Evolutionary conservation across 176 grass and related monocot species (phyloP), one percentile per base, ranked within the genome.

Genomic region (Tuctoria greenei): DNA sequence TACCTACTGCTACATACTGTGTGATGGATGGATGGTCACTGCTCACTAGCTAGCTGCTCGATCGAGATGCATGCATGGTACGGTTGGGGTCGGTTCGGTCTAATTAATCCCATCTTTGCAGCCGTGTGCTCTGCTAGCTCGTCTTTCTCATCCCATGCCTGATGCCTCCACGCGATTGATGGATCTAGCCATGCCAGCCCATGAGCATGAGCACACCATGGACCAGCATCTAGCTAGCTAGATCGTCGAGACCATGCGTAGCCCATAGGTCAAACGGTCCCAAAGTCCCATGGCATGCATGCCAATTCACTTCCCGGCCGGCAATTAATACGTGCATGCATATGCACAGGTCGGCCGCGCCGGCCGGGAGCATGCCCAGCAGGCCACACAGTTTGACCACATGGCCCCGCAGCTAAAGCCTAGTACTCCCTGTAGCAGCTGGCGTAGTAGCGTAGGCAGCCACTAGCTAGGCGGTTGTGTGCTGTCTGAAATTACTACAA

Each of bases 251-350:
- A n/a, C n/a, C 40, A 62, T 54, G 50, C 43, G 72, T 55, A 47
- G 20, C 20, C 74, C 26, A 25, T 42, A 57, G 73, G 79, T 73
- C 62, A 78, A 82, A 67, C 67, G 74, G 79, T 73, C 79, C 85
- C 61, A 7, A 26, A 66, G 20, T 51, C 45, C 28, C 14, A 72
- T 35, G 49, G 60, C 50, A 21, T 46, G 14, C 26, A 31, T 13
- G 56, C 45, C 60, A 40, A 79, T 63, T 85, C 71, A 76, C 55
- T 35, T 8, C 57, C 62, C 27, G 14, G 45, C 62, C 27, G 14
- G 45, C 71, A 81, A 63, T 81, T 69, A 86, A 81, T 86, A 61
- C 67, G 71, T 78, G 74, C 78, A 81, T 83, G 80, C 61, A 67
- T 67, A 44, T 76, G 73, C 31, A n/a, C n/a, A n/a, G n/a, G n/a